Evolutionary conservation across 1,284 basidiomycete species (phyloP), one percentile per base, ranked within the genome.

Genomic region (Ustilago sp.): DNA sequence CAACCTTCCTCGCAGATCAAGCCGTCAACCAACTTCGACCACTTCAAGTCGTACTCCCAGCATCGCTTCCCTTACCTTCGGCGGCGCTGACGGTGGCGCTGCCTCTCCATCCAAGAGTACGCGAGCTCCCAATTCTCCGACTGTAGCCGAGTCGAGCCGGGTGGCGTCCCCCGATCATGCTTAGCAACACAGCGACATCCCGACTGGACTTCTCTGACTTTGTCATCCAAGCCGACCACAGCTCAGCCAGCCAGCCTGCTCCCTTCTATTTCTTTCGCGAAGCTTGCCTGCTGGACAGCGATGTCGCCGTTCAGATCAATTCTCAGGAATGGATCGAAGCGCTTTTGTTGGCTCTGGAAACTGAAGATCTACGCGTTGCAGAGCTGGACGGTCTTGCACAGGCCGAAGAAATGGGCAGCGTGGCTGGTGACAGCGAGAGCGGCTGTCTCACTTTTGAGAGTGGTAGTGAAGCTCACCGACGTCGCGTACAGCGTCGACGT

Each of bases 341-440:
- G 3, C 43, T 78, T 11, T 8, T 45, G n/a, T 19, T 78, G 32
- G 76, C 69, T 12, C 19, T 63, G 6, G 62, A 71, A 13, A 52
- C 62, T 53, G 63, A 74, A 47, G 47, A 62, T 38, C 64, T 48
- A n/a, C 62, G 68, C 12, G 31, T 23, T 11, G 57, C 63, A 9
- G 76, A 74, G 45, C 51, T 50, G 36, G 68, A 74, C 23, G 72
- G 56, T 8, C 63, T 78, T 11, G 63, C 58, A 11, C 59, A 78
- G 39, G 76, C 76, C 7, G 76, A 74, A 51, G 68, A 78, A 39
- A 74, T 78, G 72, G 76, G 76, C 47, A 74, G 63, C 38, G 31
- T 72, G 51, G 76, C 63, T 4, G 76, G 76, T 32, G 72, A 74
- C 50, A 74, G 72, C 34, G 63, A 71, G 12, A 68, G 65, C 28